phyloP scores from a whole-genome alignment of 768 basidiomycete species.

The Paxillus rubicundulus region DNA sequence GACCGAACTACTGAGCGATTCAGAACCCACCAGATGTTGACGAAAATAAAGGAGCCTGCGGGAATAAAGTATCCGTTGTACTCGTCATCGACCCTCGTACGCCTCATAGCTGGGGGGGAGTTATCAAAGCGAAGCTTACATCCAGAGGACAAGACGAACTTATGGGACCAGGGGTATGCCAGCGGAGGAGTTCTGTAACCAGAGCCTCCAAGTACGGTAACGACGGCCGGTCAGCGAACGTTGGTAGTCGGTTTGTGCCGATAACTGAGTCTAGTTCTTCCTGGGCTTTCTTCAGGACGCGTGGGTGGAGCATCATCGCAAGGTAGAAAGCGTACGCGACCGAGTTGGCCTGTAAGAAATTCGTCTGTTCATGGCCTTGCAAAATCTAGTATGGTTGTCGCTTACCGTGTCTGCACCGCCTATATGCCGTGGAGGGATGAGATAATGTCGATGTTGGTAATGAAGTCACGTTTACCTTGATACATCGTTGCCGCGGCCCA shows the following conservation, averaged over 20 bases:
- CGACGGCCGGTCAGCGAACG: slow-evolving; percentile 20
- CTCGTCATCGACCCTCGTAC: slow-evolving; percentile 8
- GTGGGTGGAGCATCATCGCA: slow-evolving; percentile 30
- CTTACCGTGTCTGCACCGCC: slow-evolving; percentile 28
- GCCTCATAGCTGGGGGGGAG: slow-evolving; percentile 3
- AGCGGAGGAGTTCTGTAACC: slow-evolving; percentile 23
- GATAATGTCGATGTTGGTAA: not conserved
- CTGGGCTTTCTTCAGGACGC: slow-evolving; percentile 24
- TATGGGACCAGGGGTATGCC: slow-evolving; percentile 18
- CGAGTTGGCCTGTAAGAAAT: slow-evolving; percentile 11
- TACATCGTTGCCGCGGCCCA: slow-evolving; percentile 14
- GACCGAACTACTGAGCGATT: too few relatives aligned
- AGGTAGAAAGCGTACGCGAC: slow-evolving; percentile 17
- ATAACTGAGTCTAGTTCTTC: slow-evolving; percentile 27
- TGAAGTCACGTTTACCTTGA: slow-evolving; percentile 7
- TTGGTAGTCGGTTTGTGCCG: slow-evolving; percentile 21
- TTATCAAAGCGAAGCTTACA: not conserved
- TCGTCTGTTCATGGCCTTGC: not conserved
- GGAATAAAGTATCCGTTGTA: slow-evolving; percentile 24
- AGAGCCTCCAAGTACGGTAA: slow-evolving; percentile 29
- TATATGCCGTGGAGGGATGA: not conserved
- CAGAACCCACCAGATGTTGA: slow-evolving; percentile 15
- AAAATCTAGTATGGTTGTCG: slow-evolving; percentile 17
- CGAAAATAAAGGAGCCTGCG: slow-evolving; percentile 12
- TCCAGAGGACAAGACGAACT: not conserved